Base-by-base conservation (phyloP, 2,329 filamentous ascomycete genomes). In the Colletotrichum shisoi region DNA sequence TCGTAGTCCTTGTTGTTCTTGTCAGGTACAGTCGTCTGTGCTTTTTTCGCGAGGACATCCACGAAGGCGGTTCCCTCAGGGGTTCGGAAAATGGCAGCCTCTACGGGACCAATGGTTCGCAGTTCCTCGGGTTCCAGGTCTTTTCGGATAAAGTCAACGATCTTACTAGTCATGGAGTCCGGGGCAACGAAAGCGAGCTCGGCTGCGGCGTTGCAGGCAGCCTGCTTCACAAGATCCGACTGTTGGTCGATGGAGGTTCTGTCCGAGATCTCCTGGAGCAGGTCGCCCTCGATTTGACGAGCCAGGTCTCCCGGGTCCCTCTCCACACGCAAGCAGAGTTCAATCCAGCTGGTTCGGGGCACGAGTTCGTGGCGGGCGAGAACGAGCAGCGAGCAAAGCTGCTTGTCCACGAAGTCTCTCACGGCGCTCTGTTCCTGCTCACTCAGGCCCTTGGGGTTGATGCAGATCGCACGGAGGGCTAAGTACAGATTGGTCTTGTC, bases 1-100 rank as follows among this genome's bases (percentile, higher is more conserved):
- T 99, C 93, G 73, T 97, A 97, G 76, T 98, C 95, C 76, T 96
- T 97, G 56, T 88, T 90, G 73, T 93, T 97, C 80, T 97, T 98
- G 79, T 93, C 90, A 3, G 93, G 88, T 2, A 90, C 80, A 44
- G 84, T 81, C 68, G 87, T 87, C 66, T 88, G 87, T 1, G 88
- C 82, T 76, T 96, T 96, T 75, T 92, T 94, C 40, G 91, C 92
- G 6, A 99, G 84, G 0, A 98, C 92, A 78, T 99, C 95, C 21
- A 99, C 85, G 72, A 96, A 98, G 15, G 89, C 86, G 1, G 90
- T 94, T 1, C 93, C 94, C 76, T 96, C 93, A 1, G 93, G 91
- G 0, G 94, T 97, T 51, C 93, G 89, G 77, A 94, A 95, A 66
- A 99, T 98, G 17, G 93, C 94, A 34, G 93, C 93, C 77, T 99